Evolutionary conservation across 768 basidiomycete species (phyloP).

Genomic region (Mycena crocata): DNA sequence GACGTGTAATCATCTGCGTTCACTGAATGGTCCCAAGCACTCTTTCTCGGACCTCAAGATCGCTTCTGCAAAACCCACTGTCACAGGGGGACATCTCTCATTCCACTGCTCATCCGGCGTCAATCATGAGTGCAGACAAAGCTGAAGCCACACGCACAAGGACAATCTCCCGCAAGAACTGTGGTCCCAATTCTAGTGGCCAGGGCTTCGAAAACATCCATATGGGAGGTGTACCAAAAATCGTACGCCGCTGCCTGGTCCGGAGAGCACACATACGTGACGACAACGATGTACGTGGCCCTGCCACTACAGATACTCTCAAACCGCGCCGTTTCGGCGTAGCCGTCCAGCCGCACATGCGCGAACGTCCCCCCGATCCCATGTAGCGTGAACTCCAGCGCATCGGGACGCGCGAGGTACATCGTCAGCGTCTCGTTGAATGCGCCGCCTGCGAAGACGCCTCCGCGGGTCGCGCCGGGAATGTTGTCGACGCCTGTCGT

Average conservation of each 20-base stretch:
- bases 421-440: slow-evolving; percentile 13
- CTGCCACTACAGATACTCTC: slow-evolving; percentile 20
- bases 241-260: slow-evolving; percentile 9
- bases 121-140: no score
- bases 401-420: neutral
- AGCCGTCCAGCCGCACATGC: slow-evolving; percentile 15
- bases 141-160: no score
- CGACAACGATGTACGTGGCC: slow-evolving; percentile 28
- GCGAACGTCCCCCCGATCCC: slow-evolving; percentile 11
- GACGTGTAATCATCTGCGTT: no score
- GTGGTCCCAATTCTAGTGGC: slow-evolving; percentile 11
- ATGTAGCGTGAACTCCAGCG: neutral
- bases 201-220: neutral
- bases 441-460: neutral
- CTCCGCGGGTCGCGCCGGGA: slow-evolving; percentile 24
- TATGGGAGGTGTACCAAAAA: slow-evolving; percentile 15
- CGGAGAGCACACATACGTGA: slow-evolving; percentile 13
- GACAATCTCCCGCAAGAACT: slow-evolving; percentile 22
- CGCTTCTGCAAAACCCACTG: no score
- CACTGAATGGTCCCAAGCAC: no score
- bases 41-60: no score
- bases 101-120: no score
- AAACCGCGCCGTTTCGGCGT: slow-evolving; percentile 25
- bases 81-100: no score
- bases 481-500: slow-evolving; percentile 26